A percentile compares a stretch with the other conserved stretches of the same genome.
phyloP scores from a whole-genome alignment of 352 stramenopile species.

The Pythium guiyangense region DNA sequence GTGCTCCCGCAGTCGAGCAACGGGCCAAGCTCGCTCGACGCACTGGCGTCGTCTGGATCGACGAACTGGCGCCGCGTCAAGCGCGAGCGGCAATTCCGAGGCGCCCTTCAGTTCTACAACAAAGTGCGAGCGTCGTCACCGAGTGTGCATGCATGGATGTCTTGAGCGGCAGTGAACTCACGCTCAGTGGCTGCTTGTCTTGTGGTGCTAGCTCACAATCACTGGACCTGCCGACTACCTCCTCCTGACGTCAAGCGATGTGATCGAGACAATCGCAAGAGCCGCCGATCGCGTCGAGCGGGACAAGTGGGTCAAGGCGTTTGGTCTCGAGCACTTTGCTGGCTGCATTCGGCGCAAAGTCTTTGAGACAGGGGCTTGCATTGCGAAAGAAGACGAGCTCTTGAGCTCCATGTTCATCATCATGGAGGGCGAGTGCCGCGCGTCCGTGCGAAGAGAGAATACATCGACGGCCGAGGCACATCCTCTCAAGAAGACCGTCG shows the following conservation, averaged over 20 bases:
- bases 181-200: no score
- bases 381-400: conserved; percentile 25
- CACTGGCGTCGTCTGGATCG: conserved; percentile 5
- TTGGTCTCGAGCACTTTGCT: conserved; percentile 29
- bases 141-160: no score
- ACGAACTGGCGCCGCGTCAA: conserved; percentile 35
- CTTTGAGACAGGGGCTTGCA: conserved; percentile 26
- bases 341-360: conserved; percentile 26
- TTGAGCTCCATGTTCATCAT: conserved; percentile 26
- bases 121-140: conserved; percentile 10
- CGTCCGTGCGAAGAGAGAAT: conserved; percentile 18
- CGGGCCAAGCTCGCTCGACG: not conserved
- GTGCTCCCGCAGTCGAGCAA: not conserved
- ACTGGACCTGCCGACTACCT: conserved; percentile 37
- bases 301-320: conserved; percentile 23
- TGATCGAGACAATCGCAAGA: conserved; percentile 22
- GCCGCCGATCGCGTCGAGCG: conserved; percentile 26
- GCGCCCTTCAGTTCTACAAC: conserved; percentile 27
- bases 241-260: conserved; percentile 27
- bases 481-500: not conserved
- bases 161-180: no score
- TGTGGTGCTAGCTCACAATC: conserved; percentile 9
- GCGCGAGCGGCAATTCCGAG: conserved; percentile 29
- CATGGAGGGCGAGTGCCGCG: conserved; percentile 34
- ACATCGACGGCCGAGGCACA: conserved; percentile 5